These are phyloP conservation scores for Cinnamomum micranthum DNA, from an alignment of 164 flowering plant species.

Conservation along the genomic window DNA sequence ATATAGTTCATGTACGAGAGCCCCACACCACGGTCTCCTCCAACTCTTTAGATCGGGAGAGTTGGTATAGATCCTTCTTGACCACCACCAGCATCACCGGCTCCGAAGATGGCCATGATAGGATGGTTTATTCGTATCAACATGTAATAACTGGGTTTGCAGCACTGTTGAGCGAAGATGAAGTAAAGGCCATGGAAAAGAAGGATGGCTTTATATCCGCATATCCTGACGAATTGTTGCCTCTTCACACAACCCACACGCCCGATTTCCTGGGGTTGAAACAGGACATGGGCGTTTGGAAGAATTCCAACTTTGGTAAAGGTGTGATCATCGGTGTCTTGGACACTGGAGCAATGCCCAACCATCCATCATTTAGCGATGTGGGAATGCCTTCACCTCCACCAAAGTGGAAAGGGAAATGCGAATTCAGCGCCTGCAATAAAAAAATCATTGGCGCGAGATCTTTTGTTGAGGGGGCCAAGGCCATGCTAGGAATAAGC, in stretches of 20 bases:
- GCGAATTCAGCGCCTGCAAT: constrained; percentile 38
- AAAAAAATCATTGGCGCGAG: constrained; percentile 57
- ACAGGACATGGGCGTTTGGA: constrained; percentile 35
- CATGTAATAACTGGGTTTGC: constrained; percentile 31
- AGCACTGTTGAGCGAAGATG: constrained; percentile 14
- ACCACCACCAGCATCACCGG: constrained; percentile 1
- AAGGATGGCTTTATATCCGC: constrained; percentile 24
- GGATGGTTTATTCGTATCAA: constrained; percentile 24
- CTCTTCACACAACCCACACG: constrained; percentile 16
- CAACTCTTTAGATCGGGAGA: constrained; percentile 9
- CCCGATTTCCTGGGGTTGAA: constrained; percentile 36
- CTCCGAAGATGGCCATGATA: constrained; percentile 6
- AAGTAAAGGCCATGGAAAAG: constrained; percentile 18
- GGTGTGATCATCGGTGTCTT: constrained; percentile 49
- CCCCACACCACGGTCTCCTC: constrained; percentile 8
- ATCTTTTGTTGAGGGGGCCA: constrained; percentile 15
- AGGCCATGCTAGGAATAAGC: background rate
- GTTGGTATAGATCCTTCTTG: constrained; percentile 28
- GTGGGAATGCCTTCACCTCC: constrained; percentile 49
- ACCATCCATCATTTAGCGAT: constrained; percentile 47
- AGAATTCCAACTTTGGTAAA: constrained; percentile 33
- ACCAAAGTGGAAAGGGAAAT: constrained; percentile 42
- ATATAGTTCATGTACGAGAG: constrained; percentile 25
- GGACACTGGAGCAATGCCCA: constrained; percentile 37
- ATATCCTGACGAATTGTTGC: constrained; percentile 5